A percentile compares a stretch with the other conserved stretches of the same genome.
phyloP scores from a whole-genome alignment of 2,329 filamentous ascomycete genomes.

The Dendrostoma leiphaemia region DNA sequence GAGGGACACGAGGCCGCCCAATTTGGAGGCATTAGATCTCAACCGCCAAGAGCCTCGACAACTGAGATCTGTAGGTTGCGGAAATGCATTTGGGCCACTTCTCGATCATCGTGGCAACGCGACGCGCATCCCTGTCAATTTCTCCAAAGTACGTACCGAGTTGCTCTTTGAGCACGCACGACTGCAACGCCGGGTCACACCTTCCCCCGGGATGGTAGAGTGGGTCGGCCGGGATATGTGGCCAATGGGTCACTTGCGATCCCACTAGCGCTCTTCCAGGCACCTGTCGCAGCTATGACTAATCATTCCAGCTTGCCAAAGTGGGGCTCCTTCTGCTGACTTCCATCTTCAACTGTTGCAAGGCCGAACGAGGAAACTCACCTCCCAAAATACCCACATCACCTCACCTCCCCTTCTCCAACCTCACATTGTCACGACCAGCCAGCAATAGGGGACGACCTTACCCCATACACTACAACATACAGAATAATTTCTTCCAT shows the following conservation, averaged over 20 bases:
- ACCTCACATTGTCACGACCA: background rate
- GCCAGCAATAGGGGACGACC: conserved; percentile 1
- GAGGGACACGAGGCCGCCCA: background rate
- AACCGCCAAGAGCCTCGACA: too few species aligned
- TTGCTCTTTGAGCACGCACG: conserved; percentile 11
- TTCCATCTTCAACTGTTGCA: background rate
- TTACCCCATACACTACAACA: background rate
- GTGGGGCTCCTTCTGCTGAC: background rate
- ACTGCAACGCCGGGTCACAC: conserved; percentile 15
- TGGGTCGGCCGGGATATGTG: background rate
- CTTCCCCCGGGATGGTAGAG: background rate
- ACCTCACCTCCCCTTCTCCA: background rate
- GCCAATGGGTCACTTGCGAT: background rate
- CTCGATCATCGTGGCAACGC: background rate
- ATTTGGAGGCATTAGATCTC: background rate
- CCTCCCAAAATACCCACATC: background rate
- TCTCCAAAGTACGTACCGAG: too few species aligned
- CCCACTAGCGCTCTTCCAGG: background rate
- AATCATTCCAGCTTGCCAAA: background rate
- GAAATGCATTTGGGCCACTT: background rate
- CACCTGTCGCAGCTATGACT: background rate
- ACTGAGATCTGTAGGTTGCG: background rate
- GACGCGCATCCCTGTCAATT: conserved; percentile 16
- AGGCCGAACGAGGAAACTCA: background rate
- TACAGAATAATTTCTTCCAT: background rate